Base-by-base conservation (phyloP, 2,329 filamentous ascomycete genomes). In the Fusarium veterinarium region DNA sequence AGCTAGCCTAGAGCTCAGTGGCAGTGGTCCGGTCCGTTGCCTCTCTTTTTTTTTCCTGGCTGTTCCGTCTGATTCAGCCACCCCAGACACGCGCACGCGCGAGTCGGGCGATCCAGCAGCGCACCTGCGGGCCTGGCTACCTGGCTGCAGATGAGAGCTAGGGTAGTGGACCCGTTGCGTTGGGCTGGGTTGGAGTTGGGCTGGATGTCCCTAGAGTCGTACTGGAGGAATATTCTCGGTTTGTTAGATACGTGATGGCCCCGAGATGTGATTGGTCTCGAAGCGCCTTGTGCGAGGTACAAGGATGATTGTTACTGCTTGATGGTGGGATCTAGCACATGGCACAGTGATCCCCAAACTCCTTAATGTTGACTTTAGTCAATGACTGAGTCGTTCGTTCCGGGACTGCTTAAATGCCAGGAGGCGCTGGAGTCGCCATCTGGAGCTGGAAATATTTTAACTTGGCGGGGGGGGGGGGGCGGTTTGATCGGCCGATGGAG, bases 401-500 rank as follows among this genome's bases (percentile, higher is more conserved):
- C 31, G 40, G 35, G 35, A 23, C 25, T 38, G 23, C 38, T 62
- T 35, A 46, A 40, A 28, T 38, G 33, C 49, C 55, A 61, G 55
- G 60, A 70, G 64, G 44, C 53, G 51, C 61, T 73, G 70, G 49
- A 71, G 61, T 67, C 45, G 70, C 71, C 51, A 44, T 46, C 51
- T 48, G 66, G 61, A 69, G 70, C 45, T 75, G 62, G 57, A 48
- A 57, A 59, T 62, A 61, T 62, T 57, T 67, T 69, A 64, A 63
- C 58, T 69, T 69, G 40, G 66, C 51, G 66, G 66, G 67, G 23
- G 72, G 66, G 66, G 67, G 23, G 72, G 71, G 42, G 52, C 60
- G 62, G 72, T 74, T 76, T 74, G 74, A 77, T 77, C 75, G 75
- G 64, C 72, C 72, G 62, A 76, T 61, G 65, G 66, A 69, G 55